These are phyloP conservation scores for Phoma sp. DNA, from an alignment of 2,329 filamentous ascomycete species.

Conservation along the genomic window DNA sequence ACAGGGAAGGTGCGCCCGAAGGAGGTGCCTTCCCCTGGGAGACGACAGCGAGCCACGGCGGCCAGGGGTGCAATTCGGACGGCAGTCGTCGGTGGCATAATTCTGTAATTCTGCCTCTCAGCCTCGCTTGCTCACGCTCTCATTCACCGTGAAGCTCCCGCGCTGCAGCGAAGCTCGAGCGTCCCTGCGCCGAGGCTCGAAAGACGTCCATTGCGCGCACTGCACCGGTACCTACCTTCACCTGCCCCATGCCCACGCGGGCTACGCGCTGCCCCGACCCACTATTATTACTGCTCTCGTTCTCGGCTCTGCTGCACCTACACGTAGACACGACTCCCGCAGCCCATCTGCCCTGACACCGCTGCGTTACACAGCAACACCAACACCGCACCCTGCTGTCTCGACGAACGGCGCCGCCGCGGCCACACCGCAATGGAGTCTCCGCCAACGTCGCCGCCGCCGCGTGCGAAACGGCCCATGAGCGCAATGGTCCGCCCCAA, in stretches of 20 bases:
- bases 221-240: not conserved
- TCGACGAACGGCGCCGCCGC: constrained; percentile 29
- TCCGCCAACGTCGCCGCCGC: constrained; percentile 47
- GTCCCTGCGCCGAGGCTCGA: constrained; percentile 6
- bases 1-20: constrained; percentile 17
- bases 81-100: constrained; percentile 4
- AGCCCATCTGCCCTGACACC: constrained; percentile 9
- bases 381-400: constrained; percentile 17
- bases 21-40: constrained; percentile 12
- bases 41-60: constrained; percentile 10
- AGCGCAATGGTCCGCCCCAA: constrained; percentile 80
- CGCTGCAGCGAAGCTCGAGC: constrained; percentile 3
- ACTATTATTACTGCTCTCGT: not conserved
- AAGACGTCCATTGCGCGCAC: not conserved
- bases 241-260: constrained; percentile 5
- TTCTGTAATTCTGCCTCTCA: constrained; percentile 3
- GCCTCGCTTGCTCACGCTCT: constrained; percentile 3
- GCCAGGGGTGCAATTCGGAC: constrained; percentile 14
- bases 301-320: constrained; percentile 1
- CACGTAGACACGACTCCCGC: not conserved
- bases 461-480: constrained; percentile 68
- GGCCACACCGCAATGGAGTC: constrained; percentile 43
- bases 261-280: not conserved
- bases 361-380: constrained; percentile 22
- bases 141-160: not conserved